Evolutionary conservation across 2,329 filamentous ascomycete species (phyloP).

Genomic region (Aspergillus brunneoviolaceus): DNA sequence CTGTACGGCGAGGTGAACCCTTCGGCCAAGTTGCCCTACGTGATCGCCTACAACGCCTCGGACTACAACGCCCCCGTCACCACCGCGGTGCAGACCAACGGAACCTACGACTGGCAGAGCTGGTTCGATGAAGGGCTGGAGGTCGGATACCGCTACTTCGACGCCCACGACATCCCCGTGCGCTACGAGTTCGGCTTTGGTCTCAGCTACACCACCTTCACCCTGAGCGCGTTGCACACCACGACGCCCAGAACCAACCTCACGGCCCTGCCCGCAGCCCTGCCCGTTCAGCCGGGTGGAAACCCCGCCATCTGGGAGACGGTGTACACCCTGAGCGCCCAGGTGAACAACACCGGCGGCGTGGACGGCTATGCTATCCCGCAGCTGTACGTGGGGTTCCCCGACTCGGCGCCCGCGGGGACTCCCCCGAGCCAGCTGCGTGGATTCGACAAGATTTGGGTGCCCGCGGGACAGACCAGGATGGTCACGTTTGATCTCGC

Average conservation of each 20-base stretch:
- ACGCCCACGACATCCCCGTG: slow-evolving; percentile 19
- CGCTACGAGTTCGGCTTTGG: slow-evolving; percentile 51
- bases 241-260: slow-evolving; percentile 41
- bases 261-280: slow-evolving; percentile 50
- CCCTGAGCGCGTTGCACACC: slow-evolving; percentile 71
- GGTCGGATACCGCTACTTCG: slow-evolving; percentile 26
- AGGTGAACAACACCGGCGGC: slow-evolving; percentile 70
- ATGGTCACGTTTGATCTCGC: slow-evolving; percentile 55
- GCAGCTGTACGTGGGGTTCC: slow-evolving; percentile 49
- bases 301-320: slow-evolving; percentile 25
- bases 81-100: slow-evolving; percentile 15
- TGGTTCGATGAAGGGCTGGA: slow-evolving; percentile 21
- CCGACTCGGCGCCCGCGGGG: slow-evolving; percentile 28
- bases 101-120: slow-evolving; percentile 18
- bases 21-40: slow-evolving; percentile 75
- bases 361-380: slow-evolving; percentile 69
- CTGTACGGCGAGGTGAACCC: slow-evolving; percentile 80
- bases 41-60: slow-evolving; percentile 66
- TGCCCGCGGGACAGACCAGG: slow-evolving; percentile 33
- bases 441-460: slow-evolving; percentile 60
- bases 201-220: slow-evolving; percentile 68
- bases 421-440: slow-evolving; percentile 55
- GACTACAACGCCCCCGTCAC: slow-evolving; percentile 58
- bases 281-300: slow-evolving; percentile 47
- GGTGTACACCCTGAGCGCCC: slow-evolving; percentile 49